Conservation (phyloP, 2,329 filamentous ascomycete genomes). For the Diaporthe sp. region DNA sequence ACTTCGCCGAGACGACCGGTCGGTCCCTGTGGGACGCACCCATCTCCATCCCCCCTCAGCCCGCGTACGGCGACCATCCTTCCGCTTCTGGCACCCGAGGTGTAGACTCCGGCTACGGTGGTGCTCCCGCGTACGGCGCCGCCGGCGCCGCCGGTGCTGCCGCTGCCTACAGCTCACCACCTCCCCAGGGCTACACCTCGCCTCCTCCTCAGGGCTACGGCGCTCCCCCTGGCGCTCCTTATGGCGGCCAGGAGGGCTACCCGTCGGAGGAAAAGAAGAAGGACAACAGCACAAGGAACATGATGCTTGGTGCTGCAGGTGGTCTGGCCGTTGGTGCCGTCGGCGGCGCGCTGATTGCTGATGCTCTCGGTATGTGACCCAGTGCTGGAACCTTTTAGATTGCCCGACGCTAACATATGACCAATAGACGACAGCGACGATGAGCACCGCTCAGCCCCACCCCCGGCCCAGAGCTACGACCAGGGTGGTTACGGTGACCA, state of each 20-base stretch:
- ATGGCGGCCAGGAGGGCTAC: conserved; percentile 28
- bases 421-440: conserved; percentile 43
- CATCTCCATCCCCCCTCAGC: conserved; percentile 44
- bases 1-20: conserved; percentile 69
- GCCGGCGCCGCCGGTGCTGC: conserved; percentile 12
- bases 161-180: neutral
- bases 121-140: neutral
- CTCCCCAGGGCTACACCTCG: conserved; percentile 18
- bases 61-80: conserved; percentile 42
- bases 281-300: conserved; percentile 63
- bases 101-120: conserved; percentile 37
- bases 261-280: conserved; percentile 51
- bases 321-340: conserved; percentile 70
- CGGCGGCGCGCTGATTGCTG: conserved; percentile 70
- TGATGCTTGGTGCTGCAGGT: conserved; percentile 70
- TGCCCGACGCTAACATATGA: conserved; percentile 43
- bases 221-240: conserved; percentile 25
- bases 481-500: conserved; percentile 40
- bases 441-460: conserved; percentile 37
- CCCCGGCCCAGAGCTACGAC: conserved; percentile 36
- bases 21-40: conserved; percentile 69
- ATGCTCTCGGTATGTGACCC: conserved; percentile 62
- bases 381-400: conserved; percentile 3
- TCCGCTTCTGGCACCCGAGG: conserved; percentile 29
- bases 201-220: conserved; percentile 26